Evolutionary conservation across 2,329 filamentous ascomycete species (phyloP).

Genomic region (Dryadomyces quercivorus): DNA sequence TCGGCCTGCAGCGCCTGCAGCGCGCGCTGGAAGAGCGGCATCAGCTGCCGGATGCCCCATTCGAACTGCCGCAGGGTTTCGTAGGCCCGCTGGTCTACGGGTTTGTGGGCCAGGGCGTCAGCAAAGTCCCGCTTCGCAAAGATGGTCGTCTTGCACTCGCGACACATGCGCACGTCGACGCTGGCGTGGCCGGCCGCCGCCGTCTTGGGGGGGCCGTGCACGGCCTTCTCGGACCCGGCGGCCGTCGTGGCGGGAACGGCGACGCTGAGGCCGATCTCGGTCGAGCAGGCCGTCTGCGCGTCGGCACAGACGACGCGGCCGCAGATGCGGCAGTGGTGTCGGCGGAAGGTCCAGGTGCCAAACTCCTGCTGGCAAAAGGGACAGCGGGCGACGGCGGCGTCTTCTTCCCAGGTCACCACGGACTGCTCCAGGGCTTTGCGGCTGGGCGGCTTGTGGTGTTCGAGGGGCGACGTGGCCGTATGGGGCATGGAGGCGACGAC

Average conservation of each 20-base stretch:
- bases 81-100: constrained; percentile 68
- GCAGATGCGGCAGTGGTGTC: constrained; percentile 91
- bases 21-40: constrained; percentile 75
- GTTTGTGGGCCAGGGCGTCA: constrained; percentile 53
- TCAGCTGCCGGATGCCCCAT: constrained; percentile 66
- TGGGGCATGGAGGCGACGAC: constrained; percentile 33
- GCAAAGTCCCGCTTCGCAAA: constrained; percentile 64
- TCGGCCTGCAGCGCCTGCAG: constrained; percentile 56
- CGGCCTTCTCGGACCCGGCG: constrained; percentile 16
- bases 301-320: constrained; percentile 90
- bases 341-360: constrained; percentile 78
- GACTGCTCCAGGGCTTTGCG: constrained; percentile 80
- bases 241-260: constrained; percentile 9
- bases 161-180: constrained; percentile 83
- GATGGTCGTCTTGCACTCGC: constrained; percentile 60
- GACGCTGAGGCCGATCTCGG: constrained; percentile 70
- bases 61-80: constrained; percentile 79
- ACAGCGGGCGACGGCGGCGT: constrained; percentile 65
- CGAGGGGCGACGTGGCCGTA: too few relatives aligned
- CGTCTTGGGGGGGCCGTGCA: constrained; percentile 2
- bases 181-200: constrained; percentile 35
- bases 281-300: constrained; percentile 70
- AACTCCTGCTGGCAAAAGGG: constrained; percentile 97
- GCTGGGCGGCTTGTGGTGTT: too few relatives aligned
- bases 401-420: constrained; percentile 91